Percentiles rank a stretch among this genome's conserved stretches.
These are phyloP conservation scores for Lentinus polychrous DNA, from an alignment of 1,284 basidiomycete genomes.

Conservation along the genomic window DNA sequence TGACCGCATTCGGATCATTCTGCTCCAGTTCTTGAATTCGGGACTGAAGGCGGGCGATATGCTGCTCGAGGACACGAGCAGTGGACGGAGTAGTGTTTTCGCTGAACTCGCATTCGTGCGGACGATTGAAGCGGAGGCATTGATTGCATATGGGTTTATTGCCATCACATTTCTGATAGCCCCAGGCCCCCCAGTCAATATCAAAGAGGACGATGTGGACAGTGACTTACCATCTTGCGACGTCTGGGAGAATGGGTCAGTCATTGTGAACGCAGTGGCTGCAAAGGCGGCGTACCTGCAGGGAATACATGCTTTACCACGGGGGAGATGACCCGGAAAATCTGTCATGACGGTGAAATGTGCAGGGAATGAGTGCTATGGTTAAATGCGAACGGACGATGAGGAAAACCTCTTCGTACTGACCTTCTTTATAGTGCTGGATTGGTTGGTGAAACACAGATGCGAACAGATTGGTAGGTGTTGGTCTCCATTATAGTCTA, in stretches of 20 bases:
- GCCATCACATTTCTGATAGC: conserved; percentile 15
- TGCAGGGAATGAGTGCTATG: too few relatives aligned
- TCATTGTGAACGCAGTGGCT: neutral
- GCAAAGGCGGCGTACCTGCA: conserved; percentile 12
- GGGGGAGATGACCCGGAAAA: conserved; percentile 10
- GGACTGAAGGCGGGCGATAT: conserved; percentile 12
- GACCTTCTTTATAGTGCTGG: too few relatives aligned
- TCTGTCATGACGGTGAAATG: conserved; percentile 1
- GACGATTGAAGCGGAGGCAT: conserved; percentile 19
- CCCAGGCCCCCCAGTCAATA: neutral
- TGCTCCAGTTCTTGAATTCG: conserved; percentile 13
- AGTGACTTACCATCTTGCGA: conserved; percentile 13
- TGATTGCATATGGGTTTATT: conserved; percentile 14
- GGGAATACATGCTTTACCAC: conserved; percentile 14
- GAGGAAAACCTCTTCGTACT: too few relatives aligned
- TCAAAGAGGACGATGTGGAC: neutral
- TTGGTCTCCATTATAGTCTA: too few relatives aligned
- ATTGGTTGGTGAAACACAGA: too few relatives aligned
- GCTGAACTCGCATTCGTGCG: conserved; percentile 13
- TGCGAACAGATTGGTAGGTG: too few relatives aligned
- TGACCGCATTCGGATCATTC: conserved; percentile 14
- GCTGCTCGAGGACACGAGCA: conserved; percentile 13
- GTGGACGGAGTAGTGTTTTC: conserved; percentile 11
- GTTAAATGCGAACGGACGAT: too few relatives aligned
- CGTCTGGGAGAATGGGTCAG: conserved; percentile 8